Conservation (phyloP, 768 basidiomycete genomes). For the Mycena vitilis region DNA sequence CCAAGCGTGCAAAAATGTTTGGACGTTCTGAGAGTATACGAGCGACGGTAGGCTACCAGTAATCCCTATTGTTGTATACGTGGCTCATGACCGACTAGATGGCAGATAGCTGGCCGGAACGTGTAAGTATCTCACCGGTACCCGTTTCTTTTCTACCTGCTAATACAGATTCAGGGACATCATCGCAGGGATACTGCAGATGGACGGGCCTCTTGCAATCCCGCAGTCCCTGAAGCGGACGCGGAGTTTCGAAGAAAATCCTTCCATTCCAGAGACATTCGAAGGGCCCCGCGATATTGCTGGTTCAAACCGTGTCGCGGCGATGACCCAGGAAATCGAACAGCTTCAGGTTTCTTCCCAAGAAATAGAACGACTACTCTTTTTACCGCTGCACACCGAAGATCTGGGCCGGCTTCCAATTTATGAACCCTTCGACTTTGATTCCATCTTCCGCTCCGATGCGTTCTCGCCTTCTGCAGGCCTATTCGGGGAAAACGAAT, state of each 20-base stretch:
- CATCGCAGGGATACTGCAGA: slow-evolving; percentile 24
- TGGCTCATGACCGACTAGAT: slow-evolving; percentile 1
- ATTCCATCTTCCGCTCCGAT: slow-evolving; percentile 25
- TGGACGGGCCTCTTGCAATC: neutral
- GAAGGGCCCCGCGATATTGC: slow-evolving; percentile 11
- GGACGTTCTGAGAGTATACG: slow-evolving; percentile 26
- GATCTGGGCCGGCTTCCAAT: slow-evolving; percentile 29
- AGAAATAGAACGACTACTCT: slow-evolving; percentile 27
- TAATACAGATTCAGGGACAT: slow-evolving; percentile 26
- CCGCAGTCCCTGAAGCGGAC: slow-evolving; percentile 29
- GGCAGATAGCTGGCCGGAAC: slow-evolving; percentile 30
- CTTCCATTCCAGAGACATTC: neutral
- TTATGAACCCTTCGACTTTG: slow-evolving; percentile 27
- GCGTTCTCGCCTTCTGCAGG: neutral
- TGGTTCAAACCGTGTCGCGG: neutral
- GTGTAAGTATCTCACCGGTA: slow-evolving; percentile 2
- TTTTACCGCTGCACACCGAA: slow-evolving; percentile 28
- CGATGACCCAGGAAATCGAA: slow-evolving; percentile 15
- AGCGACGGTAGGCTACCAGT: slow-evolving; percentile 18
- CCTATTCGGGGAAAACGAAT: neutral
- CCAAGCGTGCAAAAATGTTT: slow-evolving; percentile 29
- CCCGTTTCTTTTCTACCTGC: neutral
- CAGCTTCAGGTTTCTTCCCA: slow-evolving; percentile 16
- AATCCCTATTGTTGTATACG: too few species aligned
- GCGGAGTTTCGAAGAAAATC: slow-evolving; percentile 5